Evolutionary conservation across 371 early-diverging fungal genomes (phyloP).

Genomic region (Mortierella sp.): DNA sequence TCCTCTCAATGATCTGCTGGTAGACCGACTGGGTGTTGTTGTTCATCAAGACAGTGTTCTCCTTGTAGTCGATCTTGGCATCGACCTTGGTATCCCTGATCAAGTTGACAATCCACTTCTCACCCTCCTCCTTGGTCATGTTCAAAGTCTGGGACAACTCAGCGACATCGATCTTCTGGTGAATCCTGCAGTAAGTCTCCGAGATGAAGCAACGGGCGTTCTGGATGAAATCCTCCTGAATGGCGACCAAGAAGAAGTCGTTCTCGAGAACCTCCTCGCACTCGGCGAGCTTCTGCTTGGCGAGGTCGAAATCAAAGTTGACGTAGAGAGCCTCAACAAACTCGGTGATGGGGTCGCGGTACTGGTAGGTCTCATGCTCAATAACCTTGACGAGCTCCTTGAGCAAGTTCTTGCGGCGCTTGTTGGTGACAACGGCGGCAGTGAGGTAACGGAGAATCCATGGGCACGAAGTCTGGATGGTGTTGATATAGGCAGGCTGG

Average conservation of each 20-base stretch:
- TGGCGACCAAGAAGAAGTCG: constrained; percentile 91
- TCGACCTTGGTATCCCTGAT: constrained; percentile 95
- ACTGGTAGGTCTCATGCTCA: constrained; percentile 86
- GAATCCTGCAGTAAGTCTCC: constrained; percentile 96
- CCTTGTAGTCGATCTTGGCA: constrained; percentile 95
- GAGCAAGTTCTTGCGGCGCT: constrained; percentile 87
- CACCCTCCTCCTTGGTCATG: constrained; percentile 91
- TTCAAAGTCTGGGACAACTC: constrained; percentile 87
- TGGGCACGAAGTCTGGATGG: constrained; percentile 95
- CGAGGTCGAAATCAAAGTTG: constrained; percentile 95
- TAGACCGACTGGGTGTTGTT: constrained; percentile 86
- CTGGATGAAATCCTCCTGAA: constrained; percentile 92
- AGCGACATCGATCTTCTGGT: constrained; percentile 92
- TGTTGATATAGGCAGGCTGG: constrained; percentile 93
- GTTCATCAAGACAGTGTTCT: constrained; percentile 95
- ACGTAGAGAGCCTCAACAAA: constrained; percentile 92
- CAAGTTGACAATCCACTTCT: constrained; percentile 97
- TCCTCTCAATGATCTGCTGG: constrained; percentile 95
- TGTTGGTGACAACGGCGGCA: constrained; percentile 92
- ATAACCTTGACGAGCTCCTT: constrained; percentile 93
- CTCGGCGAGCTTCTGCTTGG: constrained; percentile 88
- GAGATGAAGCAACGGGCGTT: constrained; percentile 93
- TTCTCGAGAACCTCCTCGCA: constrained; percentile 88
- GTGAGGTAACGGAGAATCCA: constrained; percentile 96
- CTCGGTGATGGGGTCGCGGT: constrained; percentile 92